Base-by-base conservation (phyloP, 306 rosid species). In the Vigna hirtella region DNA sequence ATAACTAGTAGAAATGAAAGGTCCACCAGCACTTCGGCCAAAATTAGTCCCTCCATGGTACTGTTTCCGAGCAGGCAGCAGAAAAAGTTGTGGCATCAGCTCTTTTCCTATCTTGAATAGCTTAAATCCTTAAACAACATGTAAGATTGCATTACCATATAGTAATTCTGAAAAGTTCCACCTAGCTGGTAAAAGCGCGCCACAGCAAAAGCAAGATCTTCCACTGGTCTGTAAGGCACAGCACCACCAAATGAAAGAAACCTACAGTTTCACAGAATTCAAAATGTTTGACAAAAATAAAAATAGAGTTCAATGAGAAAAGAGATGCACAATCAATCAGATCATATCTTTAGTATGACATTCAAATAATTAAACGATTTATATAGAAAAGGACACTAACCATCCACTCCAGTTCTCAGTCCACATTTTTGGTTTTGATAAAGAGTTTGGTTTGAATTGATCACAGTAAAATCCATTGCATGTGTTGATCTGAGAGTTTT, bases 31-130 rank as follows among this genome's bases (percentile, higher is more conserved):
- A 66, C 76, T 75, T 51, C 93, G 86, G 26, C 88, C 98, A 85
- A 92, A 95, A 86, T 89, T 95, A 47, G 98, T 95, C 49, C 98
- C 98, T 20, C 98, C 98, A 66, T 95, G 98, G 78, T 95, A 95
- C 98, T 95, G 87, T 79, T 79, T 30, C 59, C 53, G 49, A 85
- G 55, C 67, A 80, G 69, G 81, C 45, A 84, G 70, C 32, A 13
- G 71, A 87, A 85, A 30, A 84, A 16, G 7, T 79, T 34, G 18
- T 30, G 56, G 40, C 71, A 77, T 80, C 66, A 86, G 48, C 59
- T 62, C 6, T 16, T 51, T 17, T 49, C 63, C 53, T 40, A 30
- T 53, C 47, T 17, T 0, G 26, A 10, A n/a, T 16, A 70, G 57
- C 55, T 73, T 59, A 73, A 51, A 61, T 10, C 10, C 17, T 10